Evolutionary conservation across 2,329 filamentous ascomycete species (phyloP), one percentile per base, ranked within the genome.

Genomic region (Exophiala mesophila): DNA sequence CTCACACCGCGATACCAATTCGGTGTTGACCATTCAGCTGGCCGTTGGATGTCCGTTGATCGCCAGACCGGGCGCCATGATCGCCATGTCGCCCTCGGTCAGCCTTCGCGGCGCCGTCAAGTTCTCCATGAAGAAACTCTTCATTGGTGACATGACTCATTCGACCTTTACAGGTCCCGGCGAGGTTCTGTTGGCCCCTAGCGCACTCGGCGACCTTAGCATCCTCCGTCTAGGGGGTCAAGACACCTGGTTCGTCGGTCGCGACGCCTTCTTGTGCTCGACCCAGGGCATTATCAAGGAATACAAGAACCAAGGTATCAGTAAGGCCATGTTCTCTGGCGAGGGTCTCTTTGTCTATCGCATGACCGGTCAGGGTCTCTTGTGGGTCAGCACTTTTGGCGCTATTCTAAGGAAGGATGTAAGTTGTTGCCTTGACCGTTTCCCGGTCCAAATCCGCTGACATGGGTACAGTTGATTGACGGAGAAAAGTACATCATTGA

Each of bases 331-430:
- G 65, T 97, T 98, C 63, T 88, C 82, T 15, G 92, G 92, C 1
- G 92, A 97, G 63, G 92, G 92, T 0, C 61, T 96, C 19, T 97
- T 88, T 64, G 80, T 96, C 8, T 94, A 94, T 65, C 89, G 86
- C 63, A 83, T 97, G 7, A 78, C 72, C 10, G 90, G 90, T 0
- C 76, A 72, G 5, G 92, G 92, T 0, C 69, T 97, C 24, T 60
- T 95, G 29, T 98, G 90, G 87, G 74, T 96, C 34, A 85, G 87
- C 6, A 94, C 87, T 58, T 92, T 98, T 57, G 92, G 92, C 5
- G 92, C 92, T 4, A 95, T 98, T 48, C 87, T 97, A 49, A 77
- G 85, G 58, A 97, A 97, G 68, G 88, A 96, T 62, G 86, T 94
- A 61, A 71, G 84, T 75, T 4, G 10, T 34, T 3, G 3, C 21